Evolutionary conservation across 1,284 basidiomycete species (phyloP).

Genomic region (Takashimella koratensis): DNA sequence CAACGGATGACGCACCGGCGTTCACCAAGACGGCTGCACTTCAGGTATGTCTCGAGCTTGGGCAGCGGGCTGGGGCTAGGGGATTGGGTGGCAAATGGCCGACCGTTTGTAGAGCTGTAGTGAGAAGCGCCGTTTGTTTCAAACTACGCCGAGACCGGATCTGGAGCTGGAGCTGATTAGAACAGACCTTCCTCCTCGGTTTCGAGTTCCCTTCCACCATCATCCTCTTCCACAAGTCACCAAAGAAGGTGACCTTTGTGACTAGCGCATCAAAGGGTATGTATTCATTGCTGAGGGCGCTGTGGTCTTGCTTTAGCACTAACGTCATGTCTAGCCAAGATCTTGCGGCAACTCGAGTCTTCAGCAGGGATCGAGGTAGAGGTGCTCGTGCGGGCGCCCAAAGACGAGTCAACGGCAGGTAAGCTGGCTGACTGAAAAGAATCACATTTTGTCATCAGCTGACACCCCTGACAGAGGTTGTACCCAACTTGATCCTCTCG

Average conservation of each 20-base stretch:
- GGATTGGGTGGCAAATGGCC: no score
- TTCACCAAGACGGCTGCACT: slow-evolving; percentile 84
- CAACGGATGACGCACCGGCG: slow-evolving; percentile 74
- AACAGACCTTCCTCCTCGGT: slow-evolving; percentile 92
- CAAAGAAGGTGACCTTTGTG: slow-evolving; percentile 66
- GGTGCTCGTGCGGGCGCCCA: slow-evolving; percentile 33
- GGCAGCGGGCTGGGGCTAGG: background rate
- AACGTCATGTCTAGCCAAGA: slow-evolving; percentile 39
- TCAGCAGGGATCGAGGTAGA: slow-evolving; percentile 37
- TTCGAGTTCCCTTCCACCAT: slow-evolving; percentile 96
- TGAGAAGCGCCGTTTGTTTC: background rate
- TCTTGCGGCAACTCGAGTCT: slow-evolving; percentile 38
- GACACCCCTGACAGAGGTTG: slow-evolving; percentile 30
- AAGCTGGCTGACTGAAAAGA: background rate
- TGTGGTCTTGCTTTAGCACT: background rate
- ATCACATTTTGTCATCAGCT: background rate
- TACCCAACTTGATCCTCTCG: slow-evolving; percentile 33
- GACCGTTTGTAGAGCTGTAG: background rate
- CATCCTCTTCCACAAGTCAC: slow-evolving; percentile 64
- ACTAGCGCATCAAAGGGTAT: slow-evolving; percentile 86
- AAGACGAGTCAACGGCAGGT: slow-evolving; percentile 40
- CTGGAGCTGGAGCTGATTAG: no score
- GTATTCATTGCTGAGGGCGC: slow-evolving; percentile 15
- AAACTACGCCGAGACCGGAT: no score
- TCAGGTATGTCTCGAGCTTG: slow-evolving; percentile 59